phyloP scores from a whole-genome alignment of 306 rosid genomes.

The Fagus sylvatica region DNA sequence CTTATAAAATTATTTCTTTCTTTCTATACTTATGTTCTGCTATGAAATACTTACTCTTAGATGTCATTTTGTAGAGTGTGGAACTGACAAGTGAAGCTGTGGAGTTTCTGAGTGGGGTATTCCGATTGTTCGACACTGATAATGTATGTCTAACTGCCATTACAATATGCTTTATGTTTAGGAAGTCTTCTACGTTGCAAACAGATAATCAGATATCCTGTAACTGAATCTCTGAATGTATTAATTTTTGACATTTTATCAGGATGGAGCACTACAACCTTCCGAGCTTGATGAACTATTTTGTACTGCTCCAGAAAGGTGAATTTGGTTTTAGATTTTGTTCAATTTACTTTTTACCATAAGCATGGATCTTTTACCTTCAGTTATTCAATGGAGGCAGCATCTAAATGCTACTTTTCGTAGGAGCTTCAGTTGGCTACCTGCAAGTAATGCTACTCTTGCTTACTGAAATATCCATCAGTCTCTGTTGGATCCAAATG shows the following conservation, averaged over 20 bases:
- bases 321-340: conserved; percentile 7
- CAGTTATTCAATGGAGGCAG: not conserved
- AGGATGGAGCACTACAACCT: conserved; percentile 84
- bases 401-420: not conserved
- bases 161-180: conserved; percentile 17
- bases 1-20: not conserved
- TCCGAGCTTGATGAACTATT: conserved; percentile 75
- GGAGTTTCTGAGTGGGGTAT: conserved; percentile 79
- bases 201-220: conserved; percentile 22
- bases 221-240: conserved; percentile 28
- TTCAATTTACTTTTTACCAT: not conserved
- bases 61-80: conserved; percentile 67
- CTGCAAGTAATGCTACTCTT: not conserved
- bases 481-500: not conserved
- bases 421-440: not conserved
- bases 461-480: not conserved
- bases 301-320: conserved; percentile 94
- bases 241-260: conserved; percentile 29
- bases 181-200: conserved; percentile 19
- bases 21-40: conserved; percentile 20
- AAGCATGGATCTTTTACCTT: not conserved
- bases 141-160: conserved; percentile 51
- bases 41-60: conserved; percentile 22
- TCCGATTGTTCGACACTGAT: conserved; percentile 76
- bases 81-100: conserved; percentile 86